Evolutionary conservation across 768 basidiomycete species (phyloP).

Genomic region (Epithele typhae): DNA sequence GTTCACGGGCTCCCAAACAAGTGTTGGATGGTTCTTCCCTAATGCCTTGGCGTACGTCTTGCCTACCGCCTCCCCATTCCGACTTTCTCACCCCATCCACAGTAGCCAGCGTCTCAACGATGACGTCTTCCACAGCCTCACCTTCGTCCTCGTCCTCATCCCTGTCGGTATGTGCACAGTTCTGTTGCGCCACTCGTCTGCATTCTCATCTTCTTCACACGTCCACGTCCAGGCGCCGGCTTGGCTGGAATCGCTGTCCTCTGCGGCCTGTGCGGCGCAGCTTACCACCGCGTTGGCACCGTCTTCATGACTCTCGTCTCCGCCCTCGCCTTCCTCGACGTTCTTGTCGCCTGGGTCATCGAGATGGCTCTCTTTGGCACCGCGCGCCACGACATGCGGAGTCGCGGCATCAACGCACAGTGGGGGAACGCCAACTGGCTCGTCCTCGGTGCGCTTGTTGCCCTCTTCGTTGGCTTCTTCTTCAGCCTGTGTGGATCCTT

Average conservation of each 20-base stretch:
- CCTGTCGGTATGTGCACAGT: slow-evolving; percentile 56
- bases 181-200: not conserved
- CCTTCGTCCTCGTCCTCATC: slow-evolving; percentile 70
- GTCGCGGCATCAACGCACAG: slow-evolving; percentile 42
- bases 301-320: slow-evolving; percentile 71
- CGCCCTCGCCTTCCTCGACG: slow-evolving; percentile 60
- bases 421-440: slow-evolving; percentile 85
- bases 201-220: not conserved
- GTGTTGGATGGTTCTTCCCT: slow-evolving; percentile 58
- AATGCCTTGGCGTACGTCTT: slow-evolving; percentile 41
- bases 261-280: slow-evolving; percentile 63
- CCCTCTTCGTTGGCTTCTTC: slow-evolving; percentile 65
- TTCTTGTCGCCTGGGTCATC: slow-evolving; percentile 67
- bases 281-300: slow-evolving; percentile 65
- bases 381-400: slow-evolving; percentile 52
- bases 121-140: slow-evolving; percentile 60
- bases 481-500: slow-evolving; percentile 62
- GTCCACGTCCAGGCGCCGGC: slow-evolving; percentile 46
- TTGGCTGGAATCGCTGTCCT: slow-evolving; percentile 61
- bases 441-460: slow-evolving; percentile 66
- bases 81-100: not conserved
- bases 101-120: slow-evolving; percentile 47
- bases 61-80: not conserved
- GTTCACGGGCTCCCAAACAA: slow-evolving; percentile 49
- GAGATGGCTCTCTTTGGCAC: slow-evolving; percentile 81